Evolutionary conservation across 169 alveolate species (phyloP).

Genomic region (Plasmodium vivax): DNA sequence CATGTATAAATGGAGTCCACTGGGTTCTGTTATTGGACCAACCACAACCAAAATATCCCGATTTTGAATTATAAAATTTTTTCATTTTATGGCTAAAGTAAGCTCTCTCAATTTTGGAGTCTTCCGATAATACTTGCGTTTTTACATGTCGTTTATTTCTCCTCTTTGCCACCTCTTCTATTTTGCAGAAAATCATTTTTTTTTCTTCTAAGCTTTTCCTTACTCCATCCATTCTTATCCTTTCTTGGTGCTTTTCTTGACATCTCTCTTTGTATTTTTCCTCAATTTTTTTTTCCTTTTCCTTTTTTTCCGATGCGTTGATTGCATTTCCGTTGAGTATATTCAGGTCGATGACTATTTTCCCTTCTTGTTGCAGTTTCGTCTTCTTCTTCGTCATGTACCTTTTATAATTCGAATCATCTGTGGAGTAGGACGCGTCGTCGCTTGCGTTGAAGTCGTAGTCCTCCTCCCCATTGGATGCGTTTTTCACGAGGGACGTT

Average conservation of each 20-base stretch:
- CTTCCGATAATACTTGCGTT: conserved; percentile 66
- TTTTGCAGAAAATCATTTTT: conserved; percentile 58
- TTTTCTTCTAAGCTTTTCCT: conserved; percentile 46
- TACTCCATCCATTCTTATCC: conserved; percentile 21
- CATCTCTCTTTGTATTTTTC: conserved; percentile 23
- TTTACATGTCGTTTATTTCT: conserved; percentile 69
- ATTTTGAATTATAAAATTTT: conserved; percentile 63
- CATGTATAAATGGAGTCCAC: conserved; percentile 77
- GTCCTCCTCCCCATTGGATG: conserved; percentile 10
- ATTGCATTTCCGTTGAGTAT: neutral
- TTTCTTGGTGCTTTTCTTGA: conserved; percentile 19
- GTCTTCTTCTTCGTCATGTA: conserved; percentile 21
- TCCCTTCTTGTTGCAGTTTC: conserved; percentile 65
- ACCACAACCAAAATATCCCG: conserved; percentile 74
- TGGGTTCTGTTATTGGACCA: conserved; percentile 73
- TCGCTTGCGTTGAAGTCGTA: conserved; percentile 30
- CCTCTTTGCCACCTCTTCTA: conserved; percentile 68
- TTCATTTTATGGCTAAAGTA: conserved; percentile 74
- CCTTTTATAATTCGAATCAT: conserved; percentile 62
- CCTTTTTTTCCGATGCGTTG: neutral
- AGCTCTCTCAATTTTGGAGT: conserved; percentile 65
- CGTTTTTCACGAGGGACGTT: neutral
- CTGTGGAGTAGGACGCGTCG: conserved; percentile 55
- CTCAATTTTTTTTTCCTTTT: conserved; percentile 15
- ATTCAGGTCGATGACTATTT: conserved; percentile 53